Evolutionary conservation across 192 early-diverging fungal species (phyloP).

Genomic region (Coemansia sp.): DNA sequence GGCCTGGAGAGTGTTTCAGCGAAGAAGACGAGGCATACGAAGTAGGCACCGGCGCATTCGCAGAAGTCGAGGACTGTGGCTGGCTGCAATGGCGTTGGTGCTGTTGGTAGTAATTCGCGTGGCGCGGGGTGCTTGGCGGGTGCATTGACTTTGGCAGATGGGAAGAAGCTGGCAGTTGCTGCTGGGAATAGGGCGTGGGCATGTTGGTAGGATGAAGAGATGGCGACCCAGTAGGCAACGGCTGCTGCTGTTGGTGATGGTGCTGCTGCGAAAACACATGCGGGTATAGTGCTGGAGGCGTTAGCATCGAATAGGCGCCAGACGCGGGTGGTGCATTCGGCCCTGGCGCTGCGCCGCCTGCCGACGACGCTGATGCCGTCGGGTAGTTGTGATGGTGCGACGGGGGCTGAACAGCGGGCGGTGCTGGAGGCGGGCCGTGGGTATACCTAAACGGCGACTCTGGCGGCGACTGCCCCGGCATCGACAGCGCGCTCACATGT

Average conservation of each 20-base stretch:
- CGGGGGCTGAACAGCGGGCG: slow-evolving; percentile 36
- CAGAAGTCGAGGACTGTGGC: slow-evolving; percentile 11
- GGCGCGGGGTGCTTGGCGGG: slow-evolving; percentile 10
- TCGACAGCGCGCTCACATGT: slow-evolving; percentile 19
- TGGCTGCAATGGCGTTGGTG: slow-evolving; percentile 48
- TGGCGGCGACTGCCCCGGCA: slow-evolving; percentile 39
- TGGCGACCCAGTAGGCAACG: slow-evolving; percentile 8
- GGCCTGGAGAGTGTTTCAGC: slow-evolving; percentile 5
- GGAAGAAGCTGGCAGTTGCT: slow-evolving; percentile 9
- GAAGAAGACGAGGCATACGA: slow-evolving; percentile 3
- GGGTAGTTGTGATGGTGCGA: slow-evolving; percentile 21
- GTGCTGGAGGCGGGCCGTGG: slow-evolving; percentile 44
- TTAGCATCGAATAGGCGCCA: slow-evolving; percentile 26
- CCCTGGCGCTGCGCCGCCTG: background rate
- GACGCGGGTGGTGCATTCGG: slow-evolving; percentile 28
- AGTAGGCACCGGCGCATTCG: background rate
- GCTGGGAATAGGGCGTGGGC: slow-evolving; percentile 8
- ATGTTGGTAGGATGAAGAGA: slow-evolving; percentile 9
- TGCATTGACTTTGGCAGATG: slow-evolving; percentile 19
- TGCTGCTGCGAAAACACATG: slow-evolving; percentile 35
- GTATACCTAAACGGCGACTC: slow-evolving; percentile 51
- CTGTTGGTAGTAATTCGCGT: slow-evolving; percentile 25
- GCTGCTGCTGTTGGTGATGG: slow-evolving; percentile 10
- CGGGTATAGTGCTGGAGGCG: slow-evolving; percentile 48
- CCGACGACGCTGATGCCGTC: background rate